Conservation (phyloP, 2,329 filamentous ascomycete genomes). For the Aspergillus versicolor region DNA sequence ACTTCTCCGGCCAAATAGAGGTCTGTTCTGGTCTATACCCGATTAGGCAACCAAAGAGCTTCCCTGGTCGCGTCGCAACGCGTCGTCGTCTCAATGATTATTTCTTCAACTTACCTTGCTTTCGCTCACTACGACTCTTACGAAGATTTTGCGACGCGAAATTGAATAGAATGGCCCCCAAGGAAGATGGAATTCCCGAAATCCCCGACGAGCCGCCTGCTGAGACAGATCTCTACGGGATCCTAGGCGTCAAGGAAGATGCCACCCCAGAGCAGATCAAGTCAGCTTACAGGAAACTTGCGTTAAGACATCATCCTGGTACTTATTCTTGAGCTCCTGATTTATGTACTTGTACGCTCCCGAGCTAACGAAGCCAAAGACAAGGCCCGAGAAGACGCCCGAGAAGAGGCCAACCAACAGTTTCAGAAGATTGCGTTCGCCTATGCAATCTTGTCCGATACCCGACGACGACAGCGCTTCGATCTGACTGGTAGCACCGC, state of each 20-base stretch:
- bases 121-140: neutral
- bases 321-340: constrained; percentile 25
- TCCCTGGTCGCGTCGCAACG: constrained; percentile 24
- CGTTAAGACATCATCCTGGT: constrained; percentile 85
- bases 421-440: constrained; percentile 94
- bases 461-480: constrained; percentile 77
- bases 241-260: constrained; percentile 68
- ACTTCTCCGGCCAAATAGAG: neutral
- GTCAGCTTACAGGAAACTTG: constrained; percentile 85
- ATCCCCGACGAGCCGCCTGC: constrained; percentile 18
- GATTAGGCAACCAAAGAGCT: constrained; percentile 27
- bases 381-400: constrained; percentile 69
- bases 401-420: constrained; percentile 69
- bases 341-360: neutral
- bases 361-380: constrained; percentile 51
- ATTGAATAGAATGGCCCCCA: constrained; percentile 6
- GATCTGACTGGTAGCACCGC: constrained; percentile 87
- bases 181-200: constrained; percentile 7
- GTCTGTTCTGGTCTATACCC: constrained; percentile 14
- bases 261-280: constrained; percentile 81
- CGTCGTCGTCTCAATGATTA: constrained; percentile 11
- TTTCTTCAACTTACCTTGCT: neutral
- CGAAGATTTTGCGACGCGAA: neutral
- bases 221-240: constrained; percentile 65
- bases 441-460: constrained; percentile 87